phyloP scores from a whole-genome alignment of 2,329 filamentous ascomycete species.

The Cadophora sp. region DNA sequence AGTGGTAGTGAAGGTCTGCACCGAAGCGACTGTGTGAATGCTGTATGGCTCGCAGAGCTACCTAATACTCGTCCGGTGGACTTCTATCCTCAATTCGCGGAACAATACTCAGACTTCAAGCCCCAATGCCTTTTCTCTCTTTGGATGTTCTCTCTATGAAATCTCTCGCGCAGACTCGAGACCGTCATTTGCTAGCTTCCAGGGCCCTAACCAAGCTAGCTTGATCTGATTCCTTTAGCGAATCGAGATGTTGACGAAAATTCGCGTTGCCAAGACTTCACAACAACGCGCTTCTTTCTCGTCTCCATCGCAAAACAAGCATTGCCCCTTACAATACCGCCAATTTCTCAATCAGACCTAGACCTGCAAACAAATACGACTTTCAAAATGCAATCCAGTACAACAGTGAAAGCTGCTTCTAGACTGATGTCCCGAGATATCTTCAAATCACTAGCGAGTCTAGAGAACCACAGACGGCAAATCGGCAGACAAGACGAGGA shows the following conservation, averaged over 20 bases:
- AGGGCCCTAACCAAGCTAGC: background rate
- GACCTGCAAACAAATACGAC: background rate
- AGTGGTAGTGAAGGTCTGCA: background rate
- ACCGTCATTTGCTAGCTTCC: background rate
- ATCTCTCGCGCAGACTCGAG: no score
- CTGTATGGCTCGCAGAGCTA: no score
- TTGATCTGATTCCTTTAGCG: background rate
- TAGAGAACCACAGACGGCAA: background rate
- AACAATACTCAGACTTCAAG: no score
- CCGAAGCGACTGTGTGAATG: no score
- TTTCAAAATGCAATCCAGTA: background rate
- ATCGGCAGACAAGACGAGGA: background rate
- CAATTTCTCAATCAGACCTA: background rate
- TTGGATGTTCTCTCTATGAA: no score
- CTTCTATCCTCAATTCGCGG: no score
- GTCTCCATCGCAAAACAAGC: background rate
- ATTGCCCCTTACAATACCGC: background rate
- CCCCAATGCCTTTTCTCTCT: no score
- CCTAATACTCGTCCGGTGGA: no score
- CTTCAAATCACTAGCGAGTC: background rate
- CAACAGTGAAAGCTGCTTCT: background rate
- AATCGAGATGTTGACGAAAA: background rate
- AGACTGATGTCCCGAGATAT: background rate
- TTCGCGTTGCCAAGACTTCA: background rate
- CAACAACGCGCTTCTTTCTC: background rate